Evolutionary conservation across 805 yeast genomes (phyloP).

Genomic region (Candida silvicultrix): DNA sequence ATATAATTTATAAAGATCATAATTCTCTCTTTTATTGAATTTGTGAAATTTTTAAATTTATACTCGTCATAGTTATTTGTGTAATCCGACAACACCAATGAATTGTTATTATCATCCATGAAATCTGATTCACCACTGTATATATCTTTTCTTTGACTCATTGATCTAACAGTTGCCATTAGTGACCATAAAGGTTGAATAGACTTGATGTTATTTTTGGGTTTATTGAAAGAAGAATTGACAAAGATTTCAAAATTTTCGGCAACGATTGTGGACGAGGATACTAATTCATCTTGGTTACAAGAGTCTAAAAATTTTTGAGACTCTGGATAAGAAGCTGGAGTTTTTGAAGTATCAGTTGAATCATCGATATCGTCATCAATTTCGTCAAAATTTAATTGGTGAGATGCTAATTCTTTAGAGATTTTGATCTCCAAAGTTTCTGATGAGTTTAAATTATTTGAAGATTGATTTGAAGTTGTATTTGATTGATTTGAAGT

Average conservation of each 20-base stretch:
- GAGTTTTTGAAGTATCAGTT: slow-evolving; percentile 2
- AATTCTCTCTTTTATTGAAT: slow-evolving; percentile 24
- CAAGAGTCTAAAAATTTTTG: not conserved
- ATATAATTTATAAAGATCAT: slow-evolving; percentile 40
- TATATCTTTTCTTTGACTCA: slow-evolving; percentile 38
- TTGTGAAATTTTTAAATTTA: slow-evolving; percentile 24
- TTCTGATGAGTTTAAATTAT: not conserved
- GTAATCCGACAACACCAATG: slow-evolving; percentile 19
- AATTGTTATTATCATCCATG: slow-evolving; percentile 7
- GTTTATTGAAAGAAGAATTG: slow-evolving; percentile 12
- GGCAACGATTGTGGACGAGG: slow-evolving; percentile 18
- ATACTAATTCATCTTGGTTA: slow-evolving; percentile 7
- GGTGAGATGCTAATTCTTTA: not conserved
- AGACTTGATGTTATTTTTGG: slow-evolving; percentile 11
- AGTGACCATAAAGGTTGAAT: slow-evolving; percentile 51
- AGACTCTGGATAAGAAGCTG: slow-evolving; percentile 13
- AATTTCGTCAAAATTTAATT: not conserved
- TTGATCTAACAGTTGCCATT: slow-evolving; percentile 43
- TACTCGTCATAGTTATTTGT: slow-evolving; percentile 19
- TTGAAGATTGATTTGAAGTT: not conserved
- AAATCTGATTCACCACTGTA: slow-evolving; percentile 32
- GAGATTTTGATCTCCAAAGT: not conserved
- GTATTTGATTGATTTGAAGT: not conserved
- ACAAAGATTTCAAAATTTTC: slow-evolving; percentile 21
- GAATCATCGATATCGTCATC: not conserved